Evolutionary conservation across 441 rosid genomes (phyloP), one percentile per base, ranked within the genome.

Genomic region (Raphanus hybrid): DNA sequence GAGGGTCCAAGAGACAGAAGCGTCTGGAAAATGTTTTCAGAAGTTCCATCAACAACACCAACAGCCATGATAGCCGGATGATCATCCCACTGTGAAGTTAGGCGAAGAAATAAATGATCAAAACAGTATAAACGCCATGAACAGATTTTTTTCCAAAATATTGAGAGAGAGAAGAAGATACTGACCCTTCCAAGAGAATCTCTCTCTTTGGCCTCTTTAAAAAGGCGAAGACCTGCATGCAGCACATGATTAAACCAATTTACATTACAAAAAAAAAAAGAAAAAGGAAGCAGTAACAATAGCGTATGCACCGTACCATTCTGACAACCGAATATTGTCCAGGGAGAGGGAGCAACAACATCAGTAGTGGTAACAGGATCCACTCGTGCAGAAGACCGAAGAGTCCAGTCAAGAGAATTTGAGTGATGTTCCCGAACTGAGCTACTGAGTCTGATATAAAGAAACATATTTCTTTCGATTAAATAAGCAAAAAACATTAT

Each of bases 1-100:
- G 97, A 92, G 35, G 92, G 88, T 83, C 98, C 98, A 80, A 96
- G 97, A 76, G 99, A 96, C 87, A 96, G 90, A 27, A 96, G 92
- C 8, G 94, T 91, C 73, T 93, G 95, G 84, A 96, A 96, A 85
- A 96, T 87, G 71, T 90, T 91, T 87, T 96, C 99, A 14, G 98
- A 92, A 45, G 97, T 88, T 82, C 98, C 99, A 76, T 93, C 97
- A 73, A 93, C 88, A 75, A 93, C 93, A 16, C 99, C 98, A 71
- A 93, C 98, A 39, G 97, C 97, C 99, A 96, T 96, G 84, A 93
- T 89, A 70, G 98, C 99, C 71, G 99, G 98, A 86, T 96, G 97
- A 84, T 91, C 98, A 74, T 91, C 94, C 98, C 99, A 92, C 95
- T 92, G 84, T 55, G 35, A 74, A 71, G 67, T 48, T 43, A 67